Evolutionary conservation across 441 rosid species (phyloP).

Genomic region (Gossypium lobatum): DNA sequence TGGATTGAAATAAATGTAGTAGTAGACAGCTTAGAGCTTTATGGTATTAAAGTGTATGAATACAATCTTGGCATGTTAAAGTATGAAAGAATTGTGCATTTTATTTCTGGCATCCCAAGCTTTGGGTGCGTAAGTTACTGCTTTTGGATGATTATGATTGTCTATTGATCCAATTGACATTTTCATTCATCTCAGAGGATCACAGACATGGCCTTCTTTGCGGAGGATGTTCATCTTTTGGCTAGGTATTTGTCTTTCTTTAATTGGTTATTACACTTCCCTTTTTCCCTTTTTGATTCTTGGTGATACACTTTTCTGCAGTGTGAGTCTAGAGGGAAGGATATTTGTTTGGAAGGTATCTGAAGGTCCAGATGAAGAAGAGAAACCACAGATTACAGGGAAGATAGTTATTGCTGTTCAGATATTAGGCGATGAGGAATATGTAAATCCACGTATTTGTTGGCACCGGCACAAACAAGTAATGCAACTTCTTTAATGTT

Average conservation of each 20-base stretch:
- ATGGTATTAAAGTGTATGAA: not conserved
- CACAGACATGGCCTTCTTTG: slow-evolving; percentile 89
- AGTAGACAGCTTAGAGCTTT: not conserved
- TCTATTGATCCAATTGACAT: slow-evolving; percentile 1
- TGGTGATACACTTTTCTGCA: slow-evolving; percentile 30
- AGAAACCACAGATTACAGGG: slow-evolving; percentile 69
- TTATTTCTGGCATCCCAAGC: not conserved
- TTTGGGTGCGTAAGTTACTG: not conserved
- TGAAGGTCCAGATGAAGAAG: slow-evolving; percentile 73
- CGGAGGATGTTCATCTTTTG: slow-evolving; percentile 85
- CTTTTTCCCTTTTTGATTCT: not conserved
- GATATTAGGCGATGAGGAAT: slow-evolving; percentile 50
- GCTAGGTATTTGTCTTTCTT: slow-evolving; percentile 59
- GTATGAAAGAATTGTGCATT: not conserved
- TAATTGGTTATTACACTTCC: not conserved
- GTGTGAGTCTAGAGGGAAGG: slow-evolving; percentile 65
- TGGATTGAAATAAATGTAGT: not conserved
- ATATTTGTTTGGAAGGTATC: slow-evolving; percentile 66
- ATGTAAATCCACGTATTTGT: slow-evolving; percentile 74
- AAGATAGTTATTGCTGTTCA: slow-evolving; percentile 60
- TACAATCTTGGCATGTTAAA: not conserved
- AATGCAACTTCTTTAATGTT: slow-evolving; percentile 16
- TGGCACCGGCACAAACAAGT: slow-evolving; percentile 98
- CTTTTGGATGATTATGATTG: not conserved
- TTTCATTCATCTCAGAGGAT: slow-evolving; percentile 50